Percentiles rank a stretch among this genome's conserved stretches.
These are phyloP conservation scores for Vitis rotundifolia DNA, from an alignment of 164 flowering plant species.

Conservation along the genomic window DNA sequence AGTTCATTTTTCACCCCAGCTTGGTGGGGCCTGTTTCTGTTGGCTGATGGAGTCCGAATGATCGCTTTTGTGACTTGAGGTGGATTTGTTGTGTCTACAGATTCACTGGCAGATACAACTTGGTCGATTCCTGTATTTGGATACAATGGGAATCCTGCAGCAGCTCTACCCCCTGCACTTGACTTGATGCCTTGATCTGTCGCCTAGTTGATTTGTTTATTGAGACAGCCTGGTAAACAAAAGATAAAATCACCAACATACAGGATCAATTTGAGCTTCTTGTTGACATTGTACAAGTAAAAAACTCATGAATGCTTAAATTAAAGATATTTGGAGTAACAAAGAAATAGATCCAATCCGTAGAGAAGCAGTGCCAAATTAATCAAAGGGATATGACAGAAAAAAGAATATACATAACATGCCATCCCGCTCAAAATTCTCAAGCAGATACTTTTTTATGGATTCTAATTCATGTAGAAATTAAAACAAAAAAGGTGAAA, in stretches of 20 bases:
- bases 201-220: conserved; percentile 18
- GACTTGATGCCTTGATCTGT: conserved; percentile 23
- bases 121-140: conserved; percentile 16
- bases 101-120: conserved; percentile 5
- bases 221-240: conserved; percentile 18
- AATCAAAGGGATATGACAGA: no score
- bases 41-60: conserved; percentile 11
- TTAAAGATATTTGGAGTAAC: no score
- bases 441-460: no score
- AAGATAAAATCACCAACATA: neutral
- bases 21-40: conserved; percentile 1
- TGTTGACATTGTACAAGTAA: no score
- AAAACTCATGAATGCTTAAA: no score
- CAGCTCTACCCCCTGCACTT: conserved; percentile 19
- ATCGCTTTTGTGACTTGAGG: conserved; percentile 11
- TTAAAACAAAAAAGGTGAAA: no score
- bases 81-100: conserved; percentile 5
- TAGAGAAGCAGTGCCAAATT: no score
- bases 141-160: conserved; percentile 13
- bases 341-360: no score
- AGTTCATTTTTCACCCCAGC: conserved; percentile 6
- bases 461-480: no score
- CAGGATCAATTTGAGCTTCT: neutral
- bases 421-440: no score
- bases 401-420: no score